Percentiles rank a stretch among this genome's conserved stretches.
These are phyloP conservation scores for Spiromyces aspiralis DNA, from an alignment of 371 early-diverging fungal species.

Conservation along the genomic window DNA sequence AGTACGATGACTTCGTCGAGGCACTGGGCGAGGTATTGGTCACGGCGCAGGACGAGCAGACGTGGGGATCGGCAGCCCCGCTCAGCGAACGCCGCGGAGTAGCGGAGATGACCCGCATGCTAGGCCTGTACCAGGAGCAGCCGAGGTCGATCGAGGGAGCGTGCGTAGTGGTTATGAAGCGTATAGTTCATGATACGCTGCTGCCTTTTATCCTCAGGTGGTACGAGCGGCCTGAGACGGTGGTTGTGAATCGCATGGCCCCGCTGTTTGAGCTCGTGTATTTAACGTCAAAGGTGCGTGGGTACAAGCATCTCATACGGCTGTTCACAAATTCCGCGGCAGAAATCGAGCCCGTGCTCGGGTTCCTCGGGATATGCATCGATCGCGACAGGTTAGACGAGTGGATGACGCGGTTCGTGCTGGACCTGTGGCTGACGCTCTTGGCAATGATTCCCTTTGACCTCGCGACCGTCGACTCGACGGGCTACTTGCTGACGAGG, in stretches of 20 bases:
- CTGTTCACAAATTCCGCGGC: neutral
- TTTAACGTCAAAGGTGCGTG: neutral
- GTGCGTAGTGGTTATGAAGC: too few relatives aligned
- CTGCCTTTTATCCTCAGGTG: too few relatives aligned
- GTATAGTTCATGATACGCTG: too few relatives aligned
- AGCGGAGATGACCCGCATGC: constrained; percentile 4
- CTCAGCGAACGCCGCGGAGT: constrained; percentile 5
- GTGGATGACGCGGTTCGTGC: neutral
- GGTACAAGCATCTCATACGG: neutral
- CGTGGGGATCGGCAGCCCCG: too few relatives aligned
- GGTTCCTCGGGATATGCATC: neutral
- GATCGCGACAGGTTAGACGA: neutral
- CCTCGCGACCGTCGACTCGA: constrained; percentile 50
- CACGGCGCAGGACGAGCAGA: too few relatives aligned
- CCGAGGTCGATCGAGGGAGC: too few relatives aligned
- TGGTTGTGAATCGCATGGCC: neutral
- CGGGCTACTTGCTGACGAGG: constrained; percentile 12
- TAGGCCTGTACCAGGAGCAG: constrained; percentile 68
- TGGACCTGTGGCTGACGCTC: constrained; percentile 29
- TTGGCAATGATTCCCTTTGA: constrained; percentile 90
- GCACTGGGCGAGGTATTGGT: too few relatives aligned
- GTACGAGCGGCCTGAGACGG: too few relatives aligned
- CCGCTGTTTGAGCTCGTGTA: neutral
- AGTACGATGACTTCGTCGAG: too few relatives aligned
- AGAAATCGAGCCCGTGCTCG: neutral